These are phyloP conservation scores for Fomitopsis schrenkii DNA, from an alignment of 1,284 basidiomycete species.

Conservation along the genomic window DNA sequence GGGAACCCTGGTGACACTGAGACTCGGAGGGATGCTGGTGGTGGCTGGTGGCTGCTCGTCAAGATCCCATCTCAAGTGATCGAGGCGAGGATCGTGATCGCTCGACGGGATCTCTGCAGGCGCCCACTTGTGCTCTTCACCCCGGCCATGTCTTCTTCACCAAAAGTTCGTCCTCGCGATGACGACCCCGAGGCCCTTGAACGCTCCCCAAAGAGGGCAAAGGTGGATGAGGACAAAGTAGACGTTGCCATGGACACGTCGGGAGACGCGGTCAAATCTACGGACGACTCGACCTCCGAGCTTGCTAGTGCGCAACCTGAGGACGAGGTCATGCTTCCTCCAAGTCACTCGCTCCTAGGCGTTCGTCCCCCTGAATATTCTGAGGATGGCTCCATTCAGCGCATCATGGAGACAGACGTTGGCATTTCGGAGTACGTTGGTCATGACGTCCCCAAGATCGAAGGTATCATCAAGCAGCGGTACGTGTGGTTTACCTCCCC, in stretches of 20 bases:
- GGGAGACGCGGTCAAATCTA: conserved; percentile 1
- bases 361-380: conserved; percentile 45
- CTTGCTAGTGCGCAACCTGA: conserved; percentile 7
- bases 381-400: conserved; percentile 44
- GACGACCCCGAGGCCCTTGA: conserved; percentile 47
- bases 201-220: conserved; percentile 54
- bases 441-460: conserved; percentile 64
- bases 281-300: conserved; percentile 4
- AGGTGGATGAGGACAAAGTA: conserved; percentile 32
- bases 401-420: conserved; percentile 79
- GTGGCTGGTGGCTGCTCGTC: too few relatives aligned
- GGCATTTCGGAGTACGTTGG: conserved; percentile 90
- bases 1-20: too few relatives aligned
- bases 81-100: too few relatives aligned
- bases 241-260: conserved; percentile 15
- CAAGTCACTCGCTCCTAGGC: conserved; percentile 65
- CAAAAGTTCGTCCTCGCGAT: conserved; percentile 37
- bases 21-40: too few relatives aligned
- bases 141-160: conserved; percentile 22
- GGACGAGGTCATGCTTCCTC: conserved; percentile 56
- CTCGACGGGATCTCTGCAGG: neutral
- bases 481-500: conserved; percentile 28
- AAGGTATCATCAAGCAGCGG: conserved; percentile 95
- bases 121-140: neutral
- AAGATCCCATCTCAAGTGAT: too few relatives aligned